These are phyloP conservation scores for Plasmodium vivax DNA, from an alignment of 169 alveolate genomes.

Conservation along the genomic window DNA sequence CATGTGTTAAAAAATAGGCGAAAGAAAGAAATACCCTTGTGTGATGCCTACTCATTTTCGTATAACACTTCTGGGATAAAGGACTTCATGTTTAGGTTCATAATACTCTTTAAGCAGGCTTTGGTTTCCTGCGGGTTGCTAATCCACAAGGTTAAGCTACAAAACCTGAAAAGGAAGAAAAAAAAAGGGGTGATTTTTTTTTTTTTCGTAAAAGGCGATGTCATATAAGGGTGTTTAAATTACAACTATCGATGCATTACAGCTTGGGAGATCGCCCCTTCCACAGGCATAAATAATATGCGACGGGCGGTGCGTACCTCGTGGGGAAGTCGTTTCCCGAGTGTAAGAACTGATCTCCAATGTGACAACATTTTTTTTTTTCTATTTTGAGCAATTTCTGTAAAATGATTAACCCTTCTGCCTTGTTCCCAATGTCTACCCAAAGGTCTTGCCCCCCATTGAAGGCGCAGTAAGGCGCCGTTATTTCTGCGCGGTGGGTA, in stretches of 20 bases:
- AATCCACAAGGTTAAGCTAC: constrained; percentile 77
- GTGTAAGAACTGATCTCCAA: constrained; percentile 78
- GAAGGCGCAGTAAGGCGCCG: constrained; percentile 79
- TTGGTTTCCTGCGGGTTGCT: constrained; percentile 78
- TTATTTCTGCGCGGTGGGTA: constrained; percentile 19
- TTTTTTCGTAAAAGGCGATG: neutral
- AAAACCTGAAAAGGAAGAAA: constrained; percentile 27
- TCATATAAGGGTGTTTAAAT: neutral
- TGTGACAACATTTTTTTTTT: constrained; percentile 75
- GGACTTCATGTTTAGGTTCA: constrained; percentile 52
- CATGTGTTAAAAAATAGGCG: neutral
- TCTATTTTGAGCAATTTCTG: constrained; percentile 53
- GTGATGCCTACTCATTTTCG: constrained; percentile 17
- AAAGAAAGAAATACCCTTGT: neutral
- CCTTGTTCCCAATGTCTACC: constrained; percentile 80
- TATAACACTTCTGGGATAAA: constrained; percentile 60
- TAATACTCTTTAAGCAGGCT: constrained; percentile 67
- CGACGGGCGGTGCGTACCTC: constrained; percentile 31
- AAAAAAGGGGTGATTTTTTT: neutral
- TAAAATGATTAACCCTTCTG: constrained; percentile 75
- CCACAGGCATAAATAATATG: neutral
- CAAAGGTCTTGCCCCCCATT: constrained; percentile 81
- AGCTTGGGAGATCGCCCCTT: neutral
- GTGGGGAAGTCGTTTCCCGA: constrained; percentile 80
- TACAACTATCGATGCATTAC: neutral